Percentiles rank a stretch among this genome's conserved stretches.
phyloP scores from a whole-genome alignment of 345 rosid genomes.

The Clarkia xantiana region DNA sequence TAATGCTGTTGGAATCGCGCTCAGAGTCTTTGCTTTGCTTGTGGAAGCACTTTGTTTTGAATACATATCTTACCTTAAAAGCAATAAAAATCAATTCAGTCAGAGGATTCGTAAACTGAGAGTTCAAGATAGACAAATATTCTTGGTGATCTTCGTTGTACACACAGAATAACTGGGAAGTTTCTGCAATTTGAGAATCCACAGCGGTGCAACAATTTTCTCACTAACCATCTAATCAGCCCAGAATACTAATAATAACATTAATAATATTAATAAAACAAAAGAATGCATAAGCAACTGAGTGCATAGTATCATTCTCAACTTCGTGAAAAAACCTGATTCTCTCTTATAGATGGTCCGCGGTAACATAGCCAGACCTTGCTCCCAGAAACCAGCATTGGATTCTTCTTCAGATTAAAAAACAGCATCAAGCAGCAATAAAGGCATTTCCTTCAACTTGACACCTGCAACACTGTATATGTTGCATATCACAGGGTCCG shows the following conservation, averaged over 20 bases:
- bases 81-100: neutral
- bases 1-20: neutral
- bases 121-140: neutral
- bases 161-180: neutral
- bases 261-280: too few relatives aligned
- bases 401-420: too few relatives aligned
- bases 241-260: neutral
- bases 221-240: neutral
- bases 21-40: neutral
- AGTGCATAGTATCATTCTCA: too few relatives aligned
- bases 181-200: constrained; percentile 1
- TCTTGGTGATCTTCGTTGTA: neutral
- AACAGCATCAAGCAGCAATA: too few relatives aligned
- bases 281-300: neutral
- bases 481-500: too few relatives aligned
- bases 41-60: constrained; percentile 1
- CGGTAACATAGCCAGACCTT: too few relatives aligned
- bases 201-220: neutral
- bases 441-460: too few relatives aligned
- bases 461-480: too few relatives aligned
- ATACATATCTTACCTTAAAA: neutral
- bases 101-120: neutral
- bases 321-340: neutral
- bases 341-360: neutral
- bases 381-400: too few relatives aligned